Base-by-base conservation (phyloP, 768 basidiomycete genomes). In the Amanita pseudoporphyria region DNA sequence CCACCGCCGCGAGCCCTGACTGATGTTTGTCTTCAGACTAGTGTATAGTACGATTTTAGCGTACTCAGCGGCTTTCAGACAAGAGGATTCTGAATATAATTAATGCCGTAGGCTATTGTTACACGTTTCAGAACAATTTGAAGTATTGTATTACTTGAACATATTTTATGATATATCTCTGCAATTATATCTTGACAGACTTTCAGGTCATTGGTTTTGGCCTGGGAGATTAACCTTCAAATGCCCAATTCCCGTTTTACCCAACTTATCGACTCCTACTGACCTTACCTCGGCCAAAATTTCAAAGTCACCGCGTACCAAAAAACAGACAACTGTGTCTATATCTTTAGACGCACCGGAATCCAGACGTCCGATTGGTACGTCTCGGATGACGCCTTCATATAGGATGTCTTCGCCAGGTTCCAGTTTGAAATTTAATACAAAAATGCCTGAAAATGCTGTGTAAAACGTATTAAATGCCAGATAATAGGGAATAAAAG, bases 21-120 rank as follows among this genome's bases (percentile, higher is more conserved):
- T 47, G 56, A 10, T 14, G 45, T 52, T 52, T 24, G 14, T 42
- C 16, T 24, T 14, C 35, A 87, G 84, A 39, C 69, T 89, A 58
- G 89, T 96, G 1, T 95, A 95, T 63, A 86, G 85, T 3, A 96
- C 93, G 14, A 95, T 96, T 58, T 52, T 92, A 55, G 84, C 87
- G 5, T 96, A 96, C 60, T 77, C 87, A 9, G 83, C 87, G 24
- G 84, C 82, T 19, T 91, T 93, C 65, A 84, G 67, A 54, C 81
- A 87, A 62, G 87, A 87, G 41, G 75, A 81, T 28, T 84, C 85
- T n/a, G 90, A 92, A 51, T 90, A 78, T 56, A 87, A 87, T 56
- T 87, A 58, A 73, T 51, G 40, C 44, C 22, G 45, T 49, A 21
- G 13, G 9, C 49, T 18, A 43, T 36, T 31, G 33, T 26, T 40